These are phyloP conservation scores for Heliamphora exappendiculata DNA, from an alignment of 148 eudicot genomes.

Conservation along the genomic window DNA sequence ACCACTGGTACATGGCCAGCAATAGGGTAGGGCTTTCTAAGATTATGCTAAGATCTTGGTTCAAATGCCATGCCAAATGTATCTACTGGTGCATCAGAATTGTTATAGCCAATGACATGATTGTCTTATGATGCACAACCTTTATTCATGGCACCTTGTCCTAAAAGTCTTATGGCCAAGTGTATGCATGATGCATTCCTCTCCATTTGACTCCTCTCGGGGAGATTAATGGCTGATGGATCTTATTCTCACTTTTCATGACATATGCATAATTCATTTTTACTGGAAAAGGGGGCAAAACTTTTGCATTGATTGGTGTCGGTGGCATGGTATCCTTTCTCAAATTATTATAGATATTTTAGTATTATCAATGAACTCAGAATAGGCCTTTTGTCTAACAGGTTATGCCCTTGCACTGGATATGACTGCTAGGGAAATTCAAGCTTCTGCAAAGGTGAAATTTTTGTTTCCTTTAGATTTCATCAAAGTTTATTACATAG, in stretches of 20 bases:
- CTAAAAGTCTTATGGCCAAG: background rate
- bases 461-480: background rate
- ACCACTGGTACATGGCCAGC: background rate
- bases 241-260: background rate
- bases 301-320: background rate
- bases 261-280: background rate
- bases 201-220: background rate
- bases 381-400: constrained; percentile 10
- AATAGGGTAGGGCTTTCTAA: background rate
- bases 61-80: background rate
- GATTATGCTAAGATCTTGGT: background rate
- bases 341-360: background rate
- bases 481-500: background rate
- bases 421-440: constrained; percentile 91
- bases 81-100: background rate
- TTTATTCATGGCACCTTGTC: background rate
- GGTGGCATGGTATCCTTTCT: background rate
- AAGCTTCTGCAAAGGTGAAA: constrained; percentile 64
- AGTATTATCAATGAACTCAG: background rate
- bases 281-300: background rate
- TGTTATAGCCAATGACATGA: background rate
- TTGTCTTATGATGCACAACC: background rate
- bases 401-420: constrained; percentile 89
- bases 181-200: background rate
- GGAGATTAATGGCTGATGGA: background rate